These are phyloP conservation scores for Fraxinus latifolia DNA, from an alignment of 305 asterid species.

Conservation along the genomic window DNA sequence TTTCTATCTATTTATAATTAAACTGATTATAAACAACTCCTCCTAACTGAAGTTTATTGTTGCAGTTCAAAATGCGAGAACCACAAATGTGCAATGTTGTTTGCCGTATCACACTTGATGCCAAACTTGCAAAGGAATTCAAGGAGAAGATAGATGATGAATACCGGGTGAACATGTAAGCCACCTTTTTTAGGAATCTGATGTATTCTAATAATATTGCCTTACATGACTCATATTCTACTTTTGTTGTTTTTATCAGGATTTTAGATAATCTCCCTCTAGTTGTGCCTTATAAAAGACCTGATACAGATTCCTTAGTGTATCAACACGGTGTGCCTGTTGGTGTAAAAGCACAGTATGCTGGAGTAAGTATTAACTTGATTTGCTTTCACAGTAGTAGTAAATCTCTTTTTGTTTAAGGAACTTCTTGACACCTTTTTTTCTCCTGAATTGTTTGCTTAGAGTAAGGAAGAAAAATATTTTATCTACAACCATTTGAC, in stretches of 20 bases:
- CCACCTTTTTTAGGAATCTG: background rate
- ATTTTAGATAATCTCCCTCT: slow-evolving; percentile 13
- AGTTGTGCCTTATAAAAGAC: slow-evolving; percentile 1
- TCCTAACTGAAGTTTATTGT: background rate
- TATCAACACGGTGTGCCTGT: slow-evolving; percentile 10
- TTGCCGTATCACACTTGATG: slow-evolving; percentile 35
- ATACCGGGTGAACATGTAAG: slow-evolving; percentile 49
- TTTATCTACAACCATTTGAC: slow-evolving; percentile 32
- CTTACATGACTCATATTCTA: background rate
- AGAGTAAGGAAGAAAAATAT: slow-evolving; percentile 28
- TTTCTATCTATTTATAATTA: background rate
- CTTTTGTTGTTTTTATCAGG: background rate
- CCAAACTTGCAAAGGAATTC: slow-evolving; percentile 44
- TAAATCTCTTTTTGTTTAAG: background rate
- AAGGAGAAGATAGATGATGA: slow-evolving; percentile 52
- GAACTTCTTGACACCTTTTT: background rate
- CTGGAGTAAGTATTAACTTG: slow-evolving; percentile 15
- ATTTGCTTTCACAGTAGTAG: background rate
- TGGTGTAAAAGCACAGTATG: slow-evolving; percentile 12
- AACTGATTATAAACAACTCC: background rate
- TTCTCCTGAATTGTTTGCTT: background rate
- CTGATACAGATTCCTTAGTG: background rate
- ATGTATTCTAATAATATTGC: background rate
- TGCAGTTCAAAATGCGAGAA: slow-evolving; percentile 36
- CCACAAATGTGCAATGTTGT: slow-evolving; percentile 42